Conservation (phyloP, 2,329 filamentous ascomycete genomes). For the Cercospora janseana region DNA sequence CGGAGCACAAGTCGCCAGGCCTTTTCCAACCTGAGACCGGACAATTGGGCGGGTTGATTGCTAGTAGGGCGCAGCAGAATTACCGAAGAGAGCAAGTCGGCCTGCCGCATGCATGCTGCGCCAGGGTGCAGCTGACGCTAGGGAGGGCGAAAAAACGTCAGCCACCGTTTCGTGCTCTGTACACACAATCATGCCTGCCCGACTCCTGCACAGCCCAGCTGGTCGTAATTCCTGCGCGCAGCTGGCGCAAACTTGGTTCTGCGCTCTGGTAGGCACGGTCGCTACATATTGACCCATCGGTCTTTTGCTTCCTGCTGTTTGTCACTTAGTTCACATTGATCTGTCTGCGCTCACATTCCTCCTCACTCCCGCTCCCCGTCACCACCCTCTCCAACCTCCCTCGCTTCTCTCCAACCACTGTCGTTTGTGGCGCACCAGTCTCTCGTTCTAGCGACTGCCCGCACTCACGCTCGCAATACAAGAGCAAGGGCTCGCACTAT, state of each 20-base stretch:
- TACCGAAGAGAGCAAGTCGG: slow-evolving; percentile 5
- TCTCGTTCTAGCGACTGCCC: not conserved
- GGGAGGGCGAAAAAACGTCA: slow-evolving; percentile 3
- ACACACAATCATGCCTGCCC: too few species aligned
- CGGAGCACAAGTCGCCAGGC: not conserved
- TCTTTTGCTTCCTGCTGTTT: too few species aligned
- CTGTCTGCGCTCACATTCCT: not conserved
- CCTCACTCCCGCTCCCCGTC: not conserved
- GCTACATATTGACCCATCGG: too few species aligned
- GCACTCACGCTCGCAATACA: too few species aligned
- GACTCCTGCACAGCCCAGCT: slow-evolving; percentile 2
- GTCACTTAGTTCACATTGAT: too few species aligned
- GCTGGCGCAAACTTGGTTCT: too few species aligned
- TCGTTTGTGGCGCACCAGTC: not conserved
- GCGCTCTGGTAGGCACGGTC: too few species aligned
- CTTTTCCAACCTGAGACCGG: not conserved
- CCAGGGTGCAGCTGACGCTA: slow-evolving; percentile 2
- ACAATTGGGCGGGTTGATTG: not conserved
- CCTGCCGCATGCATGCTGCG: not conserved
- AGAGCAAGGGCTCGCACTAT: not conserved
- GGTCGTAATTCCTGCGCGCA: too few species aligned
- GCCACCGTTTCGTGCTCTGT: not conserved
- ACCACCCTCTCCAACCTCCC: not conserved
- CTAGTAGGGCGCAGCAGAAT: slow-evolving; percentile 3
- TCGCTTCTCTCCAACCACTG: not conserved